These are phyloP conservation scores for Kwoniella shivajii DNA, from an alignment of 1,284 basidiomycete species.

Conservation along the genomic window DNA sequence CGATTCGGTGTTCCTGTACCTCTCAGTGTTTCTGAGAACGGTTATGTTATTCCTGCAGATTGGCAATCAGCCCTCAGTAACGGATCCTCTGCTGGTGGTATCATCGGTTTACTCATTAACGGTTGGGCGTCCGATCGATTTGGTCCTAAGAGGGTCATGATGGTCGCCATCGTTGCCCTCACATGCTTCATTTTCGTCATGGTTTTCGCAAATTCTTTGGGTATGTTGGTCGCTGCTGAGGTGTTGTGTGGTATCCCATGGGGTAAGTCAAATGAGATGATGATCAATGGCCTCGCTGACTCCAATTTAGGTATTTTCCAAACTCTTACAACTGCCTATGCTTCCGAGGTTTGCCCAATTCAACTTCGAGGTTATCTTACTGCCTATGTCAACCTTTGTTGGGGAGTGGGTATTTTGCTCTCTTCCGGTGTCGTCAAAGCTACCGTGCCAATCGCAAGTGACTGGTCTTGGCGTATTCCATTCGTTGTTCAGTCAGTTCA, in stretches of 20 bases:
- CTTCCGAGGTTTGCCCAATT: conserved; percentile 58
- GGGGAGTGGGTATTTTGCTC: conserved; percentile 55
- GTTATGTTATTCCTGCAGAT: conserved; percentile 45
- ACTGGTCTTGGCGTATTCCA: neutral
- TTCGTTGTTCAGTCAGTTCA: neutral
- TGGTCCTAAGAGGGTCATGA: conserved; percentile 42
- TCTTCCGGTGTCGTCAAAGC: conserved; percentile 56
- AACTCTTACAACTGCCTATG: conserved; percentile 57
- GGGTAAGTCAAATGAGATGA: conserved; percentile 45
- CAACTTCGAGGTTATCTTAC: conserved; percentile 57
- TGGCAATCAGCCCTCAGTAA: conserved; percentile 56
- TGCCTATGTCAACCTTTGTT: conserved; percentile 58
- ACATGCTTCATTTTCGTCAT: conserved; percentile 31
- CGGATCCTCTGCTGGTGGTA: conserved; percentile 43
- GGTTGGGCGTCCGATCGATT: conserved; percentile 51
- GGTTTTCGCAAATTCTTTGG: conserved; percentile 52
- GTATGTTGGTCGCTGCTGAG: conserved; percentile 26
- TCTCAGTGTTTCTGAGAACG: no score
- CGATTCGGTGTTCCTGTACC: conserved; percentile 24
- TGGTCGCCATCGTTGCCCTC: conserved; percentile 48
- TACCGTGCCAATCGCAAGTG: conserved; percentile 16
- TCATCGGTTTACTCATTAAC: conserved; percentile 52
- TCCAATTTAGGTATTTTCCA: conserved; percentile 17
- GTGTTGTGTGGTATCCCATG: conserved; percentile 43
- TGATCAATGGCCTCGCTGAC: neutral